Conservation (phyloP, 2,329 filamentous ascomycete genomes). For the Fusarium annulatum region DNA sequence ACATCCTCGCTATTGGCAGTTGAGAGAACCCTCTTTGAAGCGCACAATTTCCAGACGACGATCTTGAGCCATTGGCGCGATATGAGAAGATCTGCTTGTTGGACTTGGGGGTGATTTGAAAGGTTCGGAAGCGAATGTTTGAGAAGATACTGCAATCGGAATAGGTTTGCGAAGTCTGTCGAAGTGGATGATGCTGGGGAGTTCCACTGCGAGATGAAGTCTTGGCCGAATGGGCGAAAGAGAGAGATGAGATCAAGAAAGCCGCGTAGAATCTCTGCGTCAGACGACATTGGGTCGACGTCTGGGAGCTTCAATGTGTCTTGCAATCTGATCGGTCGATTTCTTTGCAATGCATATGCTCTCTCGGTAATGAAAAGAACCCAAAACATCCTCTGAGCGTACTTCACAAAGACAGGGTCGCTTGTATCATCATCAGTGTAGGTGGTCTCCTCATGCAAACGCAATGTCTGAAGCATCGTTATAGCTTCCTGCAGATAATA, state of each 20-base stretch:
- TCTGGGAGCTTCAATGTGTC: slow-evolving; percentile 38
- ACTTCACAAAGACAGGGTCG: slow-evolving; percentile 20
- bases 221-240: slow-evolving; percentile 42
- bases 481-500: slow-evolving; percentile 48
- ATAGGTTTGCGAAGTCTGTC: slow-evolving; percentile 4
- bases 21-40: slow-evolving; percentile 34
- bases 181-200: not conserved
- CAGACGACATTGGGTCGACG: slow-evolving; percentile 13
- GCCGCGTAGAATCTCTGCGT: slow-evolving; percentile 45
- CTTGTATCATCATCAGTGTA: slow-evolving; percentile 16
- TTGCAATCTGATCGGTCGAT: slow-evolving; percentile 46
- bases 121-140: slow-evolving; percentile 16
- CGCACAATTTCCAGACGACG: slow-evolving; percentile 46
- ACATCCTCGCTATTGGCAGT: slow-evolving; percentile 27
- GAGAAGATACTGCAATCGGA: slow-evolving; percentile 21
- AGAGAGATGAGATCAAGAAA: slow-evolving; percentile 48
- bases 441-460: slow-evolving; percentile 45
- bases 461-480: slow-evolving; percentile 44
- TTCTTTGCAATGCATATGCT: slow-evolving; percentile 47
- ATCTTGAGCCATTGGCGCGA: slow-evolving; percentile 45
- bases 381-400: slow-evolving; percentile 44
- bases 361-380: slow-evolving; percentile 50
- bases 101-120: slow-evolving; percentile 23
- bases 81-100: slow-evolving; percentile 43
- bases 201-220: slow-evolving; percentile 47